These are phyloP conservation scores for Excoecaria cochinchinensis DNA, from an alignment of 345 rosid genomes.

Conservation along the genomic window DNA sequence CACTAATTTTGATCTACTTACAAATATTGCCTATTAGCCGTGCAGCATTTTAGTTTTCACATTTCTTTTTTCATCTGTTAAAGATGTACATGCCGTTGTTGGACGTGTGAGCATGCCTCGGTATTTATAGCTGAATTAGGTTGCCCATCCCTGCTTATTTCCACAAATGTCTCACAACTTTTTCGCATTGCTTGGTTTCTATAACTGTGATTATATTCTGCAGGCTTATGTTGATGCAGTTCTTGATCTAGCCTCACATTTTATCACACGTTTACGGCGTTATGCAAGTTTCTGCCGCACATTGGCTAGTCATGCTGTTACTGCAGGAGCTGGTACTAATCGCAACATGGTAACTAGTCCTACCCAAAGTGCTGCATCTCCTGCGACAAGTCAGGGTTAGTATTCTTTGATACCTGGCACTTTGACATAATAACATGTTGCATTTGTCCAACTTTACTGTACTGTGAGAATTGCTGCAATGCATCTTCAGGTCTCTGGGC, in stretches of 20 bases:
- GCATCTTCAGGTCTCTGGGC: not conserved
- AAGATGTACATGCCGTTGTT: not conserved
- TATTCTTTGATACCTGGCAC: slow-evolving; percentile 23
- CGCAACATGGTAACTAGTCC: slow-evolving; percentile 85
- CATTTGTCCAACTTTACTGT: not conserved
- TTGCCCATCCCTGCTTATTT: not conserved
- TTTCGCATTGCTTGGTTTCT: slow-evolving; percentile 13
- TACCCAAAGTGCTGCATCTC: slow-evolving; percentile 76
- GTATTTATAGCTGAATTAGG: not conserved
- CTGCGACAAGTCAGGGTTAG: slow-evolving; percentile 78
- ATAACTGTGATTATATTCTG: slow-evolving; percentile 21
- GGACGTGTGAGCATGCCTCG: not conserved
- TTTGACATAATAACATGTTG: not conserved
- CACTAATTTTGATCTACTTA: not conserved
- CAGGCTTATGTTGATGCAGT: slow-evolving; percentile 99
- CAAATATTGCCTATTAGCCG: not conserved
- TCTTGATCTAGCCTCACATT: slow-evolving; percentile 98
- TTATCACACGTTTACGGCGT: slow-evolving; percentile 92
- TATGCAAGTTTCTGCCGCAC: slow-evolving; percentile 99
- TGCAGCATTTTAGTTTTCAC: not conserved
- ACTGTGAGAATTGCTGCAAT: not conserved
- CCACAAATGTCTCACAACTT: not conserved
- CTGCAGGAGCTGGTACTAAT: slow-evolving; percentile 85
- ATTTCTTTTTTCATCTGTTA: not conserved
- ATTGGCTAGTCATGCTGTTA: slow-evolving; percentile 92